Evolutionary conservation across 306 rosid genomes (phyloP).

Genomic region (Oemleria cerasiformis): DNA sequence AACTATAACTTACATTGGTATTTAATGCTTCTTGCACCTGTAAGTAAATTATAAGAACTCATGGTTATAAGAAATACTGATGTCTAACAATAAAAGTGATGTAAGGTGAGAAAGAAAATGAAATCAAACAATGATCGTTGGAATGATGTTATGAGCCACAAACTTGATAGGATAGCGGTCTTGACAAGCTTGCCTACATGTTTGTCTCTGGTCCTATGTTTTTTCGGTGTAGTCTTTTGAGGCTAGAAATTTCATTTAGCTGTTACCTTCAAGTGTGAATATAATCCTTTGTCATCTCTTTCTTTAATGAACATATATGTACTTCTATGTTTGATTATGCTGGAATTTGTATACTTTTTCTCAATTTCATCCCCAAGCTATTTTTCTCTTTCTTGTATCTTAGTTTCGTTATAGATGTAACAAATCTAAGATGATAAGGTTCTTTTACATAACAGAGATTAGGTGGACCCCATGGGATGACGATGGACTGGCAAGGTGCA

Average conservation of each 20-base stretch:
- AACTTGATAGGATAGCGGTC: not conserved
- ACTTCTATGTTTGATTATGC: constrained; percentile 7
- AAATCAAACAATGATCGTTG: not conserved
- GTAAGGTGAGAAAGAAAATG: not conserved
- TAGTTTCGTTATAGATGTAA: not conserved
- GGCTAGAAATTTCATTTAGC: not conserved
- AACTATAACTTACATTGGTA: not conserved
- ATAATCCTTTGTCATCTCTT: constrained; percentile 9
- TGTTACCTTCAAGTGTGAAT: constrained; percentile 13
- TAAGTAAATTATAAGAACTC: not conserved
- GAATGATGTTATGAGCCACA: not conserved
- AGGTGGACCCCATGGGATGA: constrained; percentile 78
- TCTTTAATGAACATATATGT: not conserved
- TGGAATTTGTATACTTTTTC: not conserved
- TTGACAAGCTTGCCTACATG: not conserved
- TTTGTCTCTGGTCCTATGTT: not conserved
- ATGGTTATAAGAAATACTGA: not conserved
- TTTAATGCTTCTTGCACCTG: not conserved
- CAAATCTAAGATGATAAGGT: not conserved
- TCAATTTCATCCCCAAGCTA: not conserved
- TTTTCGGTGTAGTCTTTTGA: not conserved
- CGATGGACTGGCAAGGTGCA: constrained; percentile 99
- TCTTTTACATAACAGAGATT: constrained; percentile 55
- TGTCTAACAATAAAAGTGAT: not conserved
- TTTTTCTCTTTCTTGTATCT: not conserved